Evolutionary conservation across 202 grass and related monocot species (phyloP), one percentile per base, ranked within the genome.

Genomic region (Eragrostis tef): DNA sequence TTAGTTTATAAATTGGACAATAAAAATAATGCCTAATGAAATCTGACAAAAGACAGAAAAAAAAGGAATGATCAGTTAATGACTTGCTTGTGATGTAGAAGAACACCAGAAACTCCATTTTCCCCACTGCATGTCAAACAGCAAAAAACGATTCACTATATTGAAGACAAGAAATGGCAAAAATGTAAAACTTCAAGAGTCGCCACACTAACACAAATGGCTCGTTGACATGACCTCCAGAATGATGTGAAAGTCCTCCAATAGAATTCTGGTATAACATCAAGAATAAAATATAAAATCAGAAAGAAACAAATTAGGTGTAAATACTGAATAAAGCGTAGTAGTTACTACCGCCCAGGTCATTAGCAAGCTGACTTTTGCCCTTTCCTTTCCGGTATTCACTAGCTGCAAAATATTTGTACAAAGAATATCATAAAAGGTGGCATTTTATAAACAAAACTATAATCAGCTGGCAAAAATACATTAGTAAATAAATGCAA

Each of bases 21-120:
- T 52, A 16, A 62, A 14, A 42, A 4, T 72, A 78, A 78, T 75
- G 53, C 25, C 73, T 49, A 74, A 73, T 53, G 34, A 70, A 64
- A 85, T 56, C 21, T 51, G 50, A 44, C 64, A 85, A 83, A 52
- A 84, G 77, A 94, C 94, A 92, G 92, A 97, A 27, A 3, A 63
- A 78, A 88, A 58, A 81, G 48, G 52, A 86, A 52, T 24, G 70
- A 84, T 71, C 6, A 77, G 26, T 86, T 56, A 79, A 67, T 63
- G 77, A 94, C 92, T 90, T 98, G 81, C 94, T 98, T 98, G 88
- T 98, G 94, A 93, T 98, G 90, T 63, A 98, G 88, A 87, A 98
- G 94, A 66, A 93, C 90, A 17, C 94, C 92, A 82, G 92, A 94
- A 61, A 98, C 74, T 78, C 94, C 94, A 89, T 94, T 86, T 82